phyloP scores from a whole-genome alignment of 2,329 filamentous ascomycete genomes.

The Geoglossum cookeanum region DNA sequence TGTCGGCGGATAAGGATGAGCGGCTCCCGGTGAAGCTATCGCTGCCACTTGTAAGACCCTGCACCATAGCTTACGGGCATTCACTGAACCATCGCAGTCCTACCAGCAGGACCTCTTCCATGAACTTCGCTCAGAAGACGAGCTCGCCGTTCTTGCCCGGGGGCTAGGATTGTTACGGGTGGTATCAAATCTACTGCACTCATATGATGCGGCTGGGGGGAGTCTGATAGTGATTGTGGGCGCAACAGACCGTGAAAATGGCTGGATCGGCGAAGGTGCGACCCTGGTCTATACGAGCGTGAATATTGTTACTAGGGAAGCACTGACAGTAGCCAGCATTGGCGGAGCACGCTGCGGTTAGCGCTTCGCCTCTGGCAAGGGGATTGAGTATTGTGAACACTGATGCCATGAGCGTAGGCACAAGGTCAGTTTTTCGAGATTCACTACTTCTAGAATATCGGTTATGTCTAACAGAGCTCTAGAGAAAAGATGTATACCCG shows the following conservation, averaged over 20 bases:
- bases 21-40: constrained; percentile 54
- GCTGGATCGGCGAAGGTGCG: constrained; percentile 72
- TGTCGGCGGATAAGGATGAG: background rate
- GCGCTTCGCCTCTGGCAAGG: constrained; percentile 59
- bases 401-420: constrained; percentile 70
- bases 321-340: constrained; percentile 32
- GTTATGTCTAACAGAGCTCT: background rate
- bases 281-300: background rate
- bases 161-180: constrained; percentile 83
- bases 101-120: constrained; percentile 94
- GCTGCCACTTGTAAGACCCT: constrained; percentile 41
- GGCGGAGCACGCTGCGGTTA: constrained; percentile 87
- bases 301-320: background rate
- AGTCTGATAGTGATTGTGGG: constrained; percentile 80
- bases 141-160: constrained; percentile 77
- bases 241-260: constrained; percentile 82
- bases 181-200: constrained; percentile 88
- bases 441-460: background rate
- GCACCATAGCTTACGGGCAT: background rate
- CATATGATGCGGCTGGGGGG: constrained; percentile 88
- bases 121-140: constrained; percentile 76
- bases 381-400: constrained; percentile 88
- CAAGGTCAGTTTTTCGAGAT: constrained; percentile 23
- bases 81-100: constrained; percentile 27
- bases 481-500: constrained; percentile 80